Conservation (phyloP, 2,329 filamentous ascomycete species). For the Aspergillus fischeri region DNA sequence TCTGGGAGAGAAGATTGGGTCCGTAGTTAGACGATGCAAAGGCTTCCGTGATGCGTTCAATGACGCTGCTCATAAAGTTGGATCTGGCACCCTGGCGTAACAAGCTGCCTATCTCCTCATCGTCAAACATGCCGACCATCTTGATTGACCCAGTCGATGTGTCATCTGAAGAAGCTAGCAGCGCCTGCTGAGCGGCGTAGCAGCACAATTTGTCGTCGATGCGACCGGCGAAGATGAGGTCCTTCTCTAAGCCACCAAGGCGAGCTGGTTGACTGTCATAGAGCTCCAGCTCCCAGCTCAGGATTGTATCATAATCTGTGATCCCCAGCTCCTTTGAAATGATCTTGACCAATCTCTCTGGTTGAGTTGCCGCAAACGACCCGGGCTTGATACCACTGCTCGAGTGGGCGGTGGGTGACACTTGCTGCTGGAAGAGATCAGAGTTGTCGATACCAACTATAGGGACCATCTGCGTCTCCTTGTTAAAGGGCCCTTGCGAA, state of each 20-base stretch:
- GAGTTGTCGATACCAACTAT: conserved; percentile 84
- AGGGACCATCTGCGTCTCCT: conserved; percentile 89
- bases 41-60: conserved; percentile 73
- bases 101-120: conserved; percentile 91
- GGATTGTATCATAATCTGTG: conserved; percentile 65
- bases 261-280: conserved; percentile 85
- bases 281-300: conserved; percentile 96
- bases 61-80: conserved; percentile 77
- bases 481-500: conserved; percentile 65
- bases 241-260: conserved; percentile 78
- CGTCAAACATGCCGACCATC: conserved; percentile 89
- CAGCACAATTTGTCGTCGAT: conserved; percentile 98
- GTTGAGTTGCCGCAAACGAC: conserved; percentile 78
- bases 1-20: conserved; percentile 65
- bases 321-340: conserved; percentile 77
- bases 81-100: conserved; percentile 84
- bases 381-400: conserved; percentile 48
- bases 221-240: conserved; percentile 90
- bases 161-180: conserved; percentile 62
- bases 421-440: conserved; percentile 41
- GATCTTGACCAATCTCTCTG: conserved; percentile 75
- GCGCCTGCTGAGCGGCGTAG: conserved; percentile 80
- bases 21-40: conserved; percentile 48
- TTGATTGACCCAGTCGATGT: conserved; percentile 65
- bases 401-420: conserved; percentile 23